phyloP scores from a whole-genome alignment of 495 filamentous ascomycete species.

The Astrothelium macrocarpum region DNA sequence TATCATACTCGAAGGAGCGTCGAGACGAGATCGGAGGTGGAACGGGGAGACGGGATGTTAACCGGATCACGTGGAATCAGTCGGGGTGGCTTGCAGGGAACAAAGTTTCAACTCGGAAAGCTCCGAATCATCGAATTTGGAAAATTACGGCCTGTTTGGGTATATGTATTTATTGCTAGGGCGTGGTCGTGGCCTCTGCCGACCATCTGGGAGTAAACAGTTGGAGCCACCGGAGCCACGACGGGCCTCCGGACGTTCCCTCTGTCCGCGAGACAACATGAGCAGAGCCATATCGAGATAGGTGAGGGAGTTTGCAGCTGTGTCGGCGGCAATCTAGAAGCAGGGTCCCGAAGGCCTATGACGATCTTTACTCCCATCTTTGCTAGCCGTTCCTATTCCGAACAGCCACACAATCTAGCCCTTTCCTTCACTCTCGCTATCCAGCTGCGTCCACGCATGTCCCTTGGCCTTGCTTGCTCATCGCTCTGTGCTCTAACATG shows the following conservation, averaged over 20 bases:
- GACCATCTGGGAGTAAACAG: background rate
- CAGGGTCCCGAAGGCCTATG: background rate
- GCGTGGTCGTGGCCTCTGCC: background rate
- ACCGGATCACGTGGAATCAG: background rate
- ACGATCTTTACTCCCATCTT: background rate
- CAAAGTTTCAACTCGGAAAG: background rate
- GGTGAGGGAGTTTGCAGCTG: background rate
- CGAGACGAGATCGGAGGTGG: background rate
- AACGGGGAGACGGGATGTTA: background rate
- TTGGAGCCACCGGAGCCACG: background rate
- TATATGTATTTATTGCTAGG: background rate
- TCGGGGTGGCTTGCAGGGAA: background rate
- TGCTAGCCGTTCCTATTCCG: background rate
- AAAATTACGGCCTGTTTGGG: background rate
- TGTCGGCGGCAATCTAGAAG: background rate
- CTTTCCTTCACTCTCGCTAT: background rate
- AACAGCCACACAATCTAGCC: background rate
- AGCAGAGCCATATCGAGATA: no score
- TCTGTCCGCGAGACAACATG: background rate
- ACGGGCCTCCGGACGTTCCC: no score
- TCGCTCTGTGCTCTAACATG: background rate
- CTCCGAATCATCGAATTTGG: background rate
- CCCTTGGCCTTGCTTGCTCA: background rate
- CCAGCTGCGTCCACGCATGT: background rate
- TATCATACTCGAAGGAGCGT: background rate